These are phyloP conservation scores for Hypoxylon cercidicola DNA, from an alignment of 495 filamentous ascomycete species.

Conservation along the genomic window DNA sequence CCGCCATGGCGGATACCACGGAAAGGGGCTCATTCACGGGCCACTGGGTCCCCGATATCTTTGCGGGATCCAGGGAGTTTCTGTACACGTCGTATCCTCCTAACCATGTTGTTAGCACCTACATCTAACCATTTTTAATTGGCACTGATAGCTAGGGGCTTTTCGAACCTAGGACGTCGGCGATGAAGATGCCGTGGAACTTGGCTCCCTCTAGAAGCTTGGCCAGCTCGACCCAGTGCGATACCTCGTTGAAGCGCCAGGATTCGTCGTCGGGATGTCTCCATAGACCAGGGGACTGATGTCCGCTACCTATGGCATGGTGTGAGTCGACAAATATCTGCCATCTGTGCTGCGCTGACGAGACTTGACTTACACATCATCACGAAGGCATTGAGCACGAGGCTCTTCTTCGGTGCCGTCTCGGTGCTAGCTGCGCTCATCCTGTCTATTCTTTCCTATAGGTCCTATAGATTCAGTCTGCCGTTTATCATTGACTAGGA, in stretches of 20 bases:
- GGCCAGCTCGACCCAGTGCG: conserved; percentile 67
- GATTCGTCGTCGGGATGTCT: conserved; percentile 65
- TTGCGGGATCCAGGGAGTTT: conserved; percentile 65
- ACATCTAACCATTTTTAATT: not conserved
- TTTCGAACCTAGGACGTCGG: conserved; percentile 60
- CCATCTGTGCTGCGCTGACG: not conserved
- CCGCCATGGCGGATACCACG: conserved; percentile 60
- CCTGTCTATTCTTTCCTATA: conserved; percentile 5
- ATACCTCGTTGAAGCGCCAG: conserved; percentile 60
- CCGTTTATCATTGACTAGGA: too few species aligned
- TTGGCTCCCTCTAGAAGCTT: conserved; percentile 66
- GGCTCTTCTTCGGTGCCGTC: conserved; percentile 62
- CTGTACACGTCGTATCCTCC: conserved; percentile 74
- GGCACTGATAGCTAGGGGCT: not conserved
- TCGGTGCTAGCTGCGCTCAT: conserved; percentile 20
- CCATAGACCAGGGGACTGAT: conserved; percentile 73
- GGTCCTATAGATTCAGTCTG: not conserved
- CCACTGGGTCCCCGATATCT: conserved; percentile 72
- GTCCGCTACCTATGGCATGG: conserved; percentile 60
- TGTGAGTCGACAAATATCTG: conserved; percentile 8
- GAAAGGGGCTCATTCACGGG: conserved; percentile 66
- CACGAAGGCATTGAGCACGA: conserved; percentile 74
- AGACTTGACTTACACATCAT: conserved; percentile 56
- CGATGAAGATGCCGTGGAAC: conserved; percentile 72
- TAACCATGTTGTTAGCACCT: conserved; percentile 13